A percentile compares a stretch with the other conserved stretches of the same genome.
Evolutionary conservation across 2,329 filamentous ascomycete species (phyloP).

Genomic region (Aspergillus felis): DNA sequence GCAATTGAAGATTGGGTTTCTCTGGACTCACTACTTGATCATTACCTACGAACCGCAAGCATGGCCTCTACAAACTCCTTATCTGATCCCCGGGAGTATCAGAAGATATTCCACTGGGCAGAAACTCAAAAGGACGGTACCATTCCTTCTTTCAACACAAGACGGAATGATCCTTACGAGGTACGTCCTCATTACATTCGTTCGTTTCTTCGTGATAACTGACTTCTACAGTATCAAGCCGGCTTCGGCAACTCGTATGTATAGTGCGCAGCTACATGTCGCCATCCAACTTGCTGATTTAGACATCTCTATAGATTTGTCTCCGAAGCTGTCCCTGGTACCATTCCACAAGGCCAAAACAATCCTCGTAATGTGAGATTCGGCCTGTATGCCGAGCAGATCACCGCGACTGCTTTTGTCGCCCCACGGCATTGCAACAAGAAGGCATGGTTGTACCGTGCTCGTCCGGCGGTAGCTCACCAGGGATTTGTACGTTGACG

Average conservation of each 20-base stretch:
- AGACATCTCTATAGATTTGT: constrained; percentile 24
- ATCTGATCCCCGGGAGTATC: constrained; percentile 40
- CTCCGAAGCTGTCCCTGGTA: constrained; percentile 38
- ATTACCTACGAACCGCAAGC: neutral
- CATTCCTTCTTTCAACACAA: constrained; percentile 52
- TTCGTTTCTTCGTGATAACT: constrained; percentile 3
- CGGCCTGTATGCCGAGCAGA: constrained; percentile 40
- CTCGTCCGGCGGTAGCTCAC: constrained; percentile 54
- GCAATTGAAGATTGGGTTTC: neutral
- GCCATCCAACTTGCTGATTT: constrained; percentile 25
- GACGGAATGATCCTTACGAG: constrained; percentile 53
- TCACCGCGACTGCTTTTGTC: constrained; percentile 59
- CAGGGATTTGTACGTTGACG: constrained; percentile 44
- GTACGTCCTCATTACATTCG: constrained; percentile 25
- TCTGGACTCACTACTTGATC: neutral
- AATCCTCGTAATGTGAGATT: constrained; percentile 35
- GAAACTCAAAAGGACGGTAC: constrained; percentile 57
- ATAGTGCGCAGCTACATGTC: constrained; percentile 8
- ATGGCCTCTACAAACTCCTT: constrained; percentile 25
- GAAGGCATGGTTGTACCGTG: constrained; percentile 58
- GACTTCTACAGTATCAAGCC: constrained; percentile 46
- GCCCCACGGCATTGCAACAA: constrained; percentile 55
- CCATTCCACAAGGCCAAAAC: constrained; percentile 37
- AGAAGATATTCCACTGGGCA: constrained; percentile 55
- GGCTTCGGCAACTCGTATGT: constrained; percentile 52